Evolutionary conservation across 208 protist species (phyloP).

Genomic region (Trypanosomatidae sp.): DNA sequence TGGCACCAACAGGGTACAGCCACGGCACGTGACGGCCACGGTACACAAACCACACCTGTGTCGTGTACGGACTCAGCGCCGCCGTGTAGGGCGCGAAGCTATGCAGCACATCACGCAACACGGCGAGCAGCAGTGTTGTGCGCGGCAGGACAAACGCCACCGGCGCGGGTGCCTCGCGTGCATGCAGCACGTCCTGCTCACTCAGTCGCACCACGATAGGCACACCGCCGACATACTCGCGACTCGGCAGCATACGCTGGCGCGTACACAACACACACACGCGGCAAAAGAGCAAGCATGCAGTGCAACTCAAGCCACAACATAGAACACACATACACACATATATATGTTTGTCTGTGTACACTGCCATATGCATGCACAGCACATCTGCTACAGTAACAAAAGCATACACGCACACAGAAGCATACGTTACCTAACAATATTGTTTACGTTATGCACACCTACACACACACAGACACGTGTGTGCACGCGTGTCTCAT

Average conservation of each 20-base stretch:
- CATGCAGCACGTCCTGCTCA: slow-evolving; percentile 21
- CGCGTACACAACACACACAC: slow-evolving; percentile 6
- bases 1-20: slow-evolving; percentile 43
- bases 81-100: slow-evolving; percentile 29
- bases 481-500: too few species aligned
- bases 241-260: slow-evolving; percentile 5
- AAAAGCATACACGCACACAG: too few species aligned
- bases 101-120: slow-evolving; percentile 27
- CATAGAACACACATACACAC: too few species aligned
- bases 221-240: slow-evolving; percentile 33
- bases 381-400: too few species aligned
- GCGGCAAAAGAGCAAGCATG: too few species aligned
- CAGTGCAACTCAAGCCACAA: too few species aligned
- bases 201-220: slow-evolving; percentile 50
- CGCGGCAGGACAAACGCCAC: slow-evolving; percentile 46
- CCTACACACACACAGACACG: too few species aligned
- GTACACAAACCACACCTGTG: slow-evolving; percentile 49
- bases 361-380: too few species aligned
- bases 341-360: too few species aligned
- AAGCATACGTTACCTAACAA: too few species aligned
- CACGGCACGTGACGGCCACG: slow-evolving; percentile 25
- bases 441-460: too few species aligned
- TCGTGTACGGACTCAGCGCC: slow-evolving; percentile 14
- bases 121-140: slow-evolving; percentile 42
- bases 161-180: slow-evolving; percentile 17